A percentile compares a stretch with the other conserved stretches of the same genome.
Evolutionary conservation across 1,284 basidiomycete genomes (phyloP).

Genomic region (Omphalotus olearius): DNA sequence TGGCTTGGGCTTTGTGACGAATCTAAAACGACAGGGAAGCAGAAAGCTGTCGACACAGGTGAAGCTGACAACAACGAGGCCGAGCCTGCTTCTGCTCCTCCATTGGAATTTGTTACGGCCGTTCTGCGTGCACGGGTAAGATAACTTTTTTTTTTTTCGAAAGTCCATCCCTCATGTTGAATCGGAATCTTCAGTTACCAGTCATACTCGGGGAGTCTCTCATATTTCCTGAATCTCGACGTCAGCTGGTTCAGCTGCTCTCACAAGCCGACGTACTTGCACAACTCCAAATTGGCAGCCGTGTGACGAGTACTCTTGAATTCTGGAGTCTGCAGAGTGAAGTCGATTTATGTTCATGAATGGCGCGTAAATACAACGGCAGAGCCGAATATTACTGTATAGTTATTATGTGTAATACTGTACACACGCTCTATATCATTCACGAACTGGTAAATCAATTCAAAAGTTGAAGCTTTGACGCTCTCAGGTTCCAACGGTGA

Average conservation of each 20-base stretch:
- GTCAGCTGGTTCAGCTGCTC: constrained; percentile 10
- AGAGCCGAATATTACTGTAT: too few species aligned
- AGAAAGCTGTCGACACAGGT: constrained; percentile 37
- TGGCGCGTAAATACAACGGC: too few species aligned
- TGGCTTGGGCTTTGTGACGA: constrained; percentile 46
- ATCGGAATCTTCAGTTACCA: neutral
- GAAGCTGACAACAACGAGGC: constrained; percentile 22
- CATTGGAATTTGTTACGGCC: constrained; percentile 39
- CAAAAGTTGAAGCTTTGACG: too few species aligned
- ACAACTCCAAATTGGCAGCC: constrained; percentile 1
- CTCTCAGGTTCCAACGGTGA: too few species aligned
- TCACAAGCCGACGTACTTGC: constrained; percentile 7
- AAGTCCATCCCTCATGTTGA: neutral
- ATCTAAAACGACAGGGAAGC: constrained; percentile 32
- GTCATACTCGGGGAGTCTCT: constrained; percentile 4
- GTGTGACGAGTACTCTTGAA: constrained; percentile 3
- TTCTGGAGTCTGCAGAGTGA: constrained; percentile 14
- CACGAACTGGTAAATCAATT: too few species aligned
- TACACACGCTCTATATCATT: too few species aligned
- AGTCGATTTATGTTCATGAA: neutral
- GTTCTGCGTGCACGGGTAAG: constrained; percentile 60
- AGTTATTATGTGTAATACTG: too few species aligned
- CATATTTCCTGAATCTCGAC: constrained; percentile 14
- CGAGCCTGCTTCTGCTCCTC: constrained; percentile 23
- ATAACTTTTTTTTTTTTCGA: constrained; percentile 14